These are phyloP conservation scores for Elymus sibiricus DNA, from an alignment of 176 grass and related monocot species.

Conservation along the genomic window DNA sequence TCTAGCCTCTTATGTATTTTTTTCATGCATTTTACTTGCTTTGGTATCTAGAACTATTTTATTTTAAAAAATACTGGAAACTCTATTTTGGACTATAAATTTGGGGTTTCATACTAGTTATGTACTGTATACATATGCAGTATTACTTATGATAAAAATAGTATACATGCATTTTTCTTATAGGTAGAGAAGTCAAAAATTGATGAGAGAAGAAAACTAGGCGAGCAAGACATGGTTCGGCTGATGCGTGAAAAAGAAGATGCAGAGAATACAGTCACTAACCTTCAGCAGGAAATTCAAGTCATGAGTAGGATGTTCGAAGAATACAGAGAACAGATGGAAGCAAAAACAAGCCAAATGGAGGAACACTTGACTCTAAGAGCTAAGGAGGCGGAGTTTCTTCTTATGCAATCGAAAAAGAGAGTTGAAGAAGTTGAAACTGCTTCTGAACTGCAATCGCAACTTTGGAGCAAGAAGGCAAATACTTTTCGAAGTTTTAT, in stretches of 20 bases:
- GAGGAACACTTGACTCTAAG: constrained; percentile 56
- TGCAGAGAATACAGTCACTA: constrained; percentile 53
- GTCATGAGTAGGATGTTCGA: constrained; percentile 63
- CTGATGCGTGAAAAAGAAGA: constrained; percentile 67
- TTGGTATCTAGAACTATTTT: background rate
- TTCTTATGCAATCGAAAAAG: constrained; percentile 65
- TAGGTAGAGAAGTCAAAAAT: constrained; percentile 85
- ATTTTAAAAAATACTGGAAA: background rate
- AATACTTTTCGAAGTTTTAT: constrained; percentile 68
- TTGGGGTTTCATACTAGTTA: constrained; percentile 13
- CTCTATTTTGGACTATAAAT: constrained; percentile 1
- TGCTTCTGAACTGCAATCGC: constrained; percentile 58
- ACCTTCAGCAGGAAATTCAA: constrained; percentile 77
- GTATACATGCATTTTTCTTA: constrained; percentile 24
- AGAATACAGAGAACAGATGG: constrained; percentile 44
- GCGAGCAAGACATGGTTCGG: constrained; percentile 54
- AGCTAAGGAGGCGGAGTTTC: constrained; percentile 70
- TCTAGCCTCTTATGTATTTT: constrained; percentile 13
- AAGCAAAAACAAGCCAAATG: constrained; percentile 57
- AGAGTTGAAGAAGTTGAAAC: constrained; percentile 72
- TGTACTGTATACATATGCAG: constrained; percentile 8
- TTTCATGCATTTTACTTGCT: background rate
- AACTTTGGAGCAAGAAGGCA: constrained; percentile 80
- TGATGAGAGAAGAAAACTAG: constrained; percentile 71
- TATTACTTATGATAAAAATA: background rate